phyloP scores from a whole-genome alignment of 2,329 filamentous ascomycete genomes.

The Claviceps sp. region DNA sequence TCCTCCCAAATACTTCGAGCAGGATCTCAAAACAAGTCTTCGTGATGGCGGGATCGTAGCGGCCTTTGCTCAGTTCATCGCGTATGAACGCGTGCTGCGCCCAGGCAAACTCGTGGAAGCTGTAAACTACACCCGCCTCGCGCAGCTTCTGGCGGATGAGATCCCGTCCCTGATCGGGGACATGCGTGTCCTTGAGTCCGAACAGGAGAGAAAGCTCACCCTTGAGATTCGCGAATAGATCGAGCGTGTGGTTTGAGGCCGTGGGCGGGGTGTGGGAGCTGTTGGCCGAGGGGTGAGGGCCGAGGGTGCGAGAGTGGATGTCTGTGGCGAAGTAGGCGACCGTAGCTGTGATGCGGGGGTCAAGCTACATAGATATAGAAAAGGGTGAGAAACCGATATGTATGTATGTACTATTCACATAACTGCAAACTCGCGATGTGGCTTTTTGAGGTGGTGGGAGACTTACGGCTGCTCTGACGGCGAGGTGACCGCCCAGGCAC shows the following conservation, averaged over 20 bases:
- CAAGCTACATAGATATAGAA: conserved; percentile 33
- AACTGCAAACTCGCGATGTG: neutral
- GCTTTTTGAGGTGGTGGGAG: neutral
- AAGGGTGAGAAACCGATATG: neutral
- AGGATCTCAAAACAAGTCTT: conserved; percentile 87
- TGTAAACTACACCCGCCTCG: conserved; percentile 59
- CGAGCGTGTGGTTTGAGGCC: conserved; percentile 36
- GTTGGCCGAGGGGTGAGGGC: conserved; percentile 39
- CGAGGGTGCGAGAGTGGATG: conserved; percentile 68
- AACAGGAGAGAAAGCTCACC: conserved; percentile 86
- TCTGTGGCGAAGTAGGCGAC: conserved; percentile 91
- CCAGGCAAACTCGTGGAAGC: conserved; percentile 84
- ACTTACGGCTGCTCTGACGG: conserved; percentile 42
- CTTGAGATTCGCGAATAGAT: conserved; percentile 50
- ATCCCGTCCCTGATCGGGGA: conserved; percentile 70
- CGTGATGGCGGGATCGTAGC: conserved; percentile 76
- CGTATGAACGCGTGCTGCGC: conserved; percentile 92
- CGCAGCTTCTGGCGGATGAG: conserved; percentile 71
- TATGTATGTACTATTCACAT: neutral
- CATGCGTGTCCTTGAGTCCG: conserved; percentile 81
- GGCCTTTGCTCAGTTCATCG: conserved; percentile 84
- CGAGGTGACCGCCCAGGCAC: conserved; percentile 87
- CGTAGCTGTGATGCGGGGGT: conserved; percentile 60
- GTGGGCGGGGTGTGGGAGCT: conserved; percentile 23
- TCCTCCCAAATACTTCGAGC: conserved; percentile 69